Base-by-base conservation (phyloP, 169 alveolate species). In the Eimeria sp. region DNA sequence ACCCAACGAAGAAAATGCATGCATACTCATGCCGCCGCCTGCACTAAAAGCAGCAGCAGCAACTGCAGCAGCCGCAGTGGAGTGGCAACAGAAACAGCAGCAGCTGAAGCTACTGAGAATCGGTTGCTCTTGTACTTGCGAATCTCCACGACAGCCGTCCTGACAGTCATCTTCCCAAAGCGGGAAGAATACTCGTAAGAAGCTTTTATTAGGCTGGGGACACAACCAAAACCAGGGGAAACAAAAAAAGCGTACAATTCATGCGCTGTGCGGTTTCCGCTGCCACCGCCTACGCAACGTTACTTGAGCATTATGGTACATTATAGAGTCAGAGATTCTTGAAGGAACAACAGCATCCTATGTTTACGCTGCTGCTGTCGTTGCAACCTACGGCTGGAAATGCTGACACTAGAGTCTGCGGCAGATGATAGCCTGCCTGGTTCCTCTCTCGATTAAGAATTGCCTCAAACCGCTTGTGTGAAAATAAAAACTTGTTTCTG, bases 131-230 rank as follows among this genome's bases (percentile, higher is more conserved):
- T 98, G 52, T 96, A 98, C 99, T 97, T 97, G 96, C 99, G 96
- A 66, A 98, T 96, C 88, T 97, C 97, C 89, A 98, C 98, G 60
- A 98, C 97, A 62, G 98, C 98, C 25, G 97, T 98, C 64, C 99
- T 97, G 80, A 95, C 97, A 85, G 96, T 97, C 78, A 98, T 89
- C 66, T 97, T 98, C 62, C 98, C 98, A 95, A 98, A 98, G 56
- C 98, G 96, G 46, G 97, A 85, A 60, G 97, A 95, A 60, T 98
- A 98, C 56, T 98, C 98, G 94, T 97, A 97, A 2, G 98, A 97
- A 20, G 98, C 95, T 87, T 97, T 98, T 30, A 98, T 97, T 54
- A 98, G 89, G 85, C 98, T 97, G 91, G 58, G 43, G 6, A 71
- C 37, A 85, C 37, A 43, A 33, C 58, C 56, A 14, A 58, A 54